Conservation (phyloP, 2,329 filamentous ascomycete species). For the Exophiala calicioides region DNA sequence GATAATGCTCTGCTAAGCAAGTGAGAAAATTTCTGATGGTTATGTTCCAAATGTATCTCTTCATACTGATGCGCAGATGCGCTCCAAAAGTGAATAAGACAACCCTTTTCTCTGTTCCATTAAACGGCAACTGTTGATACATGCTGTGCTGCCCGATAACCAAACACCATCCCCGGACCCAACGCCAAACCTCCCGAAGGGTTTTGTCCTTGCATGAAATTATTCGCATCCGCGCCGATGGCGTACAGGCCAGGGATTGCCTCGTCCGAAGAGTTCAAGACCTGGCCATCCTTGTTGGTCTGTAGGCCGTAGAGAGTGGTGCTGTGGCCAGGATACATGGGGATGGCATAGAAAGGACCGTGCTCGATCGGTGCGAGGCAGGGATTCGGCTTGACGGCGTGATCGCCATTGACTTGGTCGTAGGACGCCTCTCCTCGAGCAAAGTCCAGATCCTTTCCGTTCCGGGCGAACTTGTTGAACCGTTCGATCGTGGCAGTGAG, state of each 20-base stretch:
- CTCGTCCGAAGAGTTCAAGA: conserved; percentile 29
- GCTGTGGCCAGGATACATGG: conserved; percentile 39
- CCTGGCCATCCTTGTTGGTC: conserved; percentile 38
- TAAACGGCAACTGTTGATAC: too few relatives aligned
- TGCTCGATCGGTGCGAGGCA: conserved; percentile 36
- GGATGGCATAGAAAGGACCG: conserved; percentile 37
- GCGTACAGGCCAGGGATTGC: conserved; percentile 39
- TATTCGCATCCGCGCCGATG: conserved; percentile 39
- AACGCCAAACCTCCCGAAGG: conserved; percentile 40
- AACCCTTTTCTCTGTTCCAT: too few relatives aligned
- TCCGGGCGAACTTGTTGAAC: conserved; percentile 36
- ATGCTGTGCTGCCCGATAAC: conserved; percentile 11
- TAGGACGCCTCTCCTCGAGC: conserved; percentile 35
- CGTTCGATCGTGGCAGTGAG: conserved; percentile 33
- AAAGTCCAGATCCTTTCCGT: conserved; percentile 39
- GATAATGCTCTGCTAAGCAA: too few relatives aligned
- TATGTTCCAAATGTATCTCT: too few relatives aligned
- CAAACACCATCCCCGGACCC: conserved; percentile 43
- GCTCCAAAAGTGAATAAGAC: too few relatives aligned
- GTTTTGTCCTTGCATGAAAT: conserved; percentile 40
- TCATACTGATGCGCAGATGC: too few relatives aligned
- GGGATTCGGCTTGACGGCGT: conserved; percentile 33
- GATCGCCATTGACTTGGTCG: conserved; percentile 38
- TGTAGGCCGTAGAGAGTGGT: conserved; percentile 42
- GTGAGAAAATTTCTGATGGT: too few relatives aligned